phyloP scores from a whole-genome alignment of 768 basidiomycete genomes.

The Cystobasidium onofrii region DNA sequence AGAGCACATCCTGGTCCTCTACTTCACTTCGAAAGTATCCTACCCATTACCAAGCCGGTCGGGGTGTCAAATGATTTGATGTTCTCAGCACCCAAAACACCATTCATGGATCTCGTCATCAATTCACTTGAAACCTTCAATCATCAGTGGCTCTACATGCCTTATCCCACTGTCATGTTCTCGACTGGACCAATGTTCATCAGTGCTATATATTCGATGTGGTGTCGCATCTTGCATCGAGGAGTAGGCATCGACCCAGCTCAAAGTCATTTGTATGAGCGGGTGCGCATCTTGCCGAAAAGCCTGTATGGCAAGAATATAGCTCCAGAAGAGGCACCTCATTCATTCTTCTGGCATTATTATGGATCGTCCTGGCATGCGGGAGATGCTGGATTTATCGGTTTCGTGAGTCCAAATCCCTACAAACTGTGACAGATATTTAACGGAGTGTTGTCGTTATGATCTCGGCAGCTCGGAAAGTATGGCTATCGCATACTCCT shows the following conservation, averaged over 20 bases:
- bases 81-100: conserved; percentile 75
- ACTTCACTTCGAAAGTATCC: conserved; percentile 65
- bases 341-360: conserved; percentile 92
- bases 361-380: conserved; percentile 98
- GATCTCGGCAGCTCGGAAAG: conserved; percentile 4
- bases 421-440: background rate
- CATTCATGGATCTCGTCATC: conserved; percentile 86
- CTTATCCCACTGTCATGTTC: conserved; percentile 99
- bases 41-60: conserved; percentile 94
- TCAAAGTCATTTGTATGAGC: conserved; percentile 39
- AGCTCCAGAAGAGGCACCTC: conserved; percentile 66
- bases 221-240: conserved; percentile 42
- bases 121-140: conserved; percentile 84
- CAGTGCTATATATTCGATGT: conserved; percentile 84
- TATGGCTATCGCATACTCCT: conserved; percentile 22
- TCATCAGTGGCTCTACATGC: conserved; percentile 75
- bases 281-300: conserved; percentile 88
- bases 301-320: conserved; percentile 95
- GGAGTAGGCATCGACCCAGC: background rate
- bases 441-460: background rate
- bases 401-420: conserved; percentile 55
- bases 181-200: conserved; percentile 99
- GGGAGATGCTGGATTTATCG: conserved; percentile 94
- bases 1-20: conserved; percentile 75
- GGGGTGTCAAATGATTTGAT: conserved; percentile 97